Percentiles rank a stretch among this genome's conserved stretches.
Evolutionary conservation across 495 filamentous ascomycete species (phyloP).

Genomic region (Xylaria acuta): DNA sequence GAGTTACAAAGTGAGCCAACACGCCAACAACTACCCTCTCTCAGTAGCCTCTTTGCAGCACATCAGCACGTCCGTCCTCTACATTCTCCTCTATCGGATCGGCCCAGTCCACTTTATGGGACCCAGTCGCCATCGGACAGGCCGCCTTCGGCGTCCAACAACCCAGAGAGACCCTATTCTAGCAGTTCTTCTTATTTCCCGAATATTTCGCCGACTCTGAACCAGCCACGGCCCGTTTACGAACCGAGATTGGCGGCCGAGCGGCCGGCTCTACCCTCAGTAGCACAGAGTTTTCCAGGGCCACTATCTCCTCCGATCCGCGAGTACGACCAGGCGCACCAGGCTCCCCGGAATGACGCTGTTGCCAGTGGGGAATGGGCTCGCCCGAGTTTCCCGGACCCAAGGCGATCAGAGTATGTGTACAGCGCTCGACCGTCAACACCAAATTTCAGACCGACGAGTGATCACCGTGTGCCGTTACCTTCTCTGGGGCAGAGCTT

Average conservation of each 20-base stretch:
- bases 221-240: slow-evolving; percentile 50
- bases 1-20: slow-evolving; percentile 39
- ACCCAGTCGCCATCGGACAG: slow-evolving; percentile 53
- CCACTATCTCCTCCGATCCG: slow-evolving; percentile 48
- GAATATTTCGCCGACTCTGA: slow-evolving; percentile 38
- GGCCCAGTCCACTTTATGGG: slow-evolving; percentile 43
- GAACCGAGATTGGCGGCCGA: slow-evolving; percentile 47
- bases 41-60: slow-evolving; percentile 62
- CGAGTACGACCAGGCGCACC: slow-evolving; percentile 42
- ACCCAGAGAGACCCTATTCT: slow-evolving; percentile 42
- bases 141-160: slow-evolving; percentile 37
- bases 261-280: slow-evolving; percentile 46
- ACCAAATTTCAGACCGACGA: slow-evolving; percentile 33
- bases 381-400: slow-evolving; percentile 36
- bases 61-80: slow-evolving; percentile 45
- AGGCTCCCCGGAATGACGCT: slow-evolving; percentile 31
- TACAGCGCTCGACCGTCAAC: slow-evolving; percentile 39
- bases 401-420: slow-evolving; percentile 40
- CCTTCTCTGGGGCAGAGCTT: slow-evolving; percentile 36
- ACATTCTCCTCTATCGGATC: slow-evolving; percentile 54
- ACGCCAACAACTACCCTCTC: slow-evolving; percentile 57
- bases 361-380: slow-evolving; percentile 32
- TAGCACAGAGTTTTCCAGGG: slow-evolving; percentile 49
- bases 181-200: slow-evolving; percentile 57
- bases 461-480: slow-evolving; percentile 34